Base-by-base conservation (phyloP, 352 stramenopile genomes). In the Thraustochytrium sp. region DNA sequence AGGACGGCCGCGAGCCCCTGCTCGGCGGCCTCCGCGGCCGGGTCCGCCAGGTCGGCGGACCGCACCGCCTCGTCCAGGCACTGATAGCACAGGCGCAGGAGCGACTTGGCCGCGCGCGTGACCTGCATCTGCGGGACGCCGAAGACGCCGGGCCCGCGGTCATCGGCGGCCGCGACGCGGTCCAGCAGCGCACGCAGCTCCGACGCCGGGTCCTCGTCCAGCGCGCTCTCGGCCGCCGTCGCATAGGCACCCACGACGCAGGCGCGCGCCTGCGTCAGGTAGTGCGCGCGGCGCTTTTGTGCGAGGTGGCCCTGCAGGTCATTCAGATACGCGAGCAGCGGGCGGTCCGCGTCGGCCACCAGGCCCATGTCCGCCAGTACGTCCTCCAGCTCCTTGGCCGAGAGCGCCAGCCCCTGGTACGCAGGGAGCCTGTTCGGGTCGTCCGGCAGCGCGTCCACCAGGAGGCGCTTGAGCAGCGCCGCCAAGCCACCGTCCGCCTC, bases 31-130 rank as follows among this genome's bases (percentile, higher is more conserved):
- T 23, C 3, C n/a, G 26, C 26, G 11, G 8, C 40, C 26, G 64
- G 3, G 13, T 9, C 64, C 16, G 21, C 38, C 8, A 16, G 3
- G 38, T n/a, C 42, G 21, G 8, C 49, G 13, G 65, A 40, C 11
- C 49, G 65, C 29, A 77, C 65, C 4, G 68, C 68, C 38, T 80
- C 68, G 23, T 80, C 44, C 23, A 80, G 31, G 26, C 31, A 46
- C 38, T 61, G 31, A 16, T 62, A 61, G 53, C 31, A 46, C 23
- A 80, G 68, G 18, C 53, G 44, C 0, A 44, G 31, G 4, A 80
- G 29, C 11, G 31, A 18, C 34, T 49, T 46, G 21, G 68, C 68
- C 23, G 44, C 37, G 0, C 31, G 29, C 38, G 68, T 65, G 37
- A 80, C 68, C 48, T 53, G 63, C 68, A 80, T 48, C 8, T 63